These are phyloP conservation scores for Entelexis paramagnoliae DNA, from an alignment of 1,139 yeast species.

Conservation along the genomic window DNA sequence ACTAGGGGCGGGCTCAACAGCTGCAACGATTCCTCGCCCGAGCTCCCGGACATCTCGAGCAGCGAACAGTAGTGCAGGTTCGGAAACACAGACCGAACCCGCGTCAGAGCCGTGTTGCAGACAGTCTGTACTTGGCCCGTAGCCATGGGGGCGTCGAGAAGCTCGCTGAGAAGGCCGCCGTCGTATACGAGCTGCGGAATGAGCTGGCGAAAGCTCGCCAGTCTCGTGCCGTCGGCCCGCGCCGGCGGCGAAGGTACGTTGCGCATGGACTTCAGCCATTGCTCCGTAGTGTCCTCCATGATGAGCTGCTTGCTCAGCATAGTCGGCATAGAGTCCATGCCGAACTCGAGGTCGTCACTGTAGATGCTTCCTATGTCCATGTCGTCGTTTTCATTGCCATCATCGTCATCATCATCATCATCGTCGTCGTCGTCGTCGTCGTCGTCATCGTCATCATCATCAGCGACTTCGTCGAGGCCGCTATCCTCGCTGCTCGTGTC, in stretches of 20 bases:
- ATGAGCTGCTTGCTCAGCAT: background rate
- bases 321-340: background rate
- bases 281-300: slow-evolving; percentile 2
- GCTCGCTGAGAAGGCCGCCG: slow-evolving; percentile 16
- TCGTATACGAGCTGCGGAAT: slow-evolving; percentile 24
- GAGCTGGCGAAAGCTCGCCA: slow-evolving; percentile 18
- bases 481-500: background rate
- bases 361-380: background rate
- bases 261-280: slow-evolving; percentile 12
- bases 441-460: slow-evolving; percentile 1
- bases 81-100: slow-evolving; percentile 6
- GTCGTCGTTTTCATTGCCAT: background rate
- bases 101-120: slow-evolving; percentile 2
- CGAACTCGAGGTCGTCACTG: background rate
- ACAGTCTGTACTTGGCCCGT: slow-evolving; percentile 9
- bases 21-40: slow-evolving; percentile 13
- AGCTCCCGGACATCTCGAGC: background rate
- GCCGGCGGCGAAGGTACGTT: background rate
- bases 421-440: background rate
- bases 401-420: background rate
- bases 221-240: slow-evolving; percentile 15
- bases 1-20: slow-evolving; percentile 28
- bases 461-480: background rate
- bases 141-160: slow-evolving; percentile 12
- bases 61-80: background rate